Evolutionary conservation across 371 early-diverging fungal species (phyloP), one percentile per base, ranked within the genome.

Genomic region (Apophysomyces elegans): DNA sequence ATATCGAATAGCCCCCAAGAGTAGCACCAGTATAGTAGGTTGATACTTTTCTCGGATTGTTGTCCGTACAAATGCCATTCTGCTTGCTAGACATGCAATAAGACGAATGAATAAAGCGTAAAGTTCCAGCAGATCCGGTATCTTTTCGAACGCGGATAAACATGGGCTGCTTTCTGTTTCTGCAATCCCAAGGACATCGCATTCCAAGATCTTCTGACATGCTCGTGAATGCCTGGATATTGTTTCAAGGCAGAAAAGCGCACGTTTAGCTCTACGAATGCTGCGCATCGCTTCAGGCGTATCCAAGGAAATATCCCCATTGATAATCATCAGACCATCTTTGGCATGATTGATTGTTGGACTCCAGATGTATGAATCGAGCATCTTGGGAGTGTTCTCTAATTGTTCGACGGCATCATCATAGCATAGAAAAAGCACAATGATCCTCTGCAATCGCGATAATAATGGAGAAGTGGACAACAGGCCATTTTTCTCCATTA

Each of bases 311-410:
- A 58, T 18, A 13, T 57, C n/a, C 0, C 37, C 14, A 8, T 41
- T 45, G 5, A 59, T 62, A 26, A 59, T 46, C 6, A 46, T 5
- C 8, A 77, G 41, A 0, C 73, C 75, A 35, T 69, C 47, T 38
- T 66, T 65, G 0, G 72, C 79, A 8, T 66, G 47, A 4, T 69
- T 65, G 14, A 78, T 69, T 0, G 74, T 78, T 0, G 79, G 74
- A 1, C 43, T 37, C 73, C 73, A 78, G 1, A 78, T 54, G 26
- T 56, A 56, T 1, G 58, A 32, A 1, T 73, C 45, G 7, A 78
- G 66, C 7, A 45, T 58, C 11, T 69, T 66, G 1, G 73, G 59
- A 1, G 76, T 63, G 1, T 58, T 66, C 2, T 73, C 69, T 16
- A 75, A 64, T 4, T 63, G 58, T 7, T 71, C 66, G 7, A 75